These are phyloP conservation scores for Cicer cuneatum DNA, from an alignment of 306 rosid genomes.

Conservation along the genomic window DNA sequence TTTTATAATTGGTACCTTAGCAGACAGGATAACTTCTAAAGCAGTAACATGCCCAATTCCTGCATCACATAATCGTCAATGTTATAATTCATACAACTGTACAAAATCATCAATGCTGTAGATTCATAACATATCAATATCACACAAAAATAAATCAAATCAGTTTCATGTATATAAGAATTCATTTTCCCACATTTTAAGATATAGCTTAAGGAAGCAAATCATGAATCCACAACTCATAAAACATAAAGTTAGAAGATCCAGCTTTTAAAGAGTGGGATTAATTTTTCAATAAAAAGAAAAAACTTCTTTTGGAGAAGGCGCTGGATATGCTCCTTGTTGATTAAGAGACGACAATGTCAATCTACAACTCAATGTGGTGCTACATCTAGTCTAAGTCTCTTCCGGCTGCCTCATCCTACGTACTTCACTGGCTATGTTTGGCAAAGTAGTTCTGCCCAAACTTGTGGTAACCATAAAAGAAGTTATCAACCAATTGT, in stretches of 20 bases:
- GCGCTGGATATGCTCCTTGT: background rate
- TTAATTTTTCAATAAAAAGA: background rate
- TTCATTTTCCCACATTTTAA: background rate
- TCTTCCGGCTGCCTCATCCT: background rate
- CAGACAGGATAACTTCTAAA: constrained; percentile 42
- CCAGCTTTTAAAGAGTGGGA: background rate
- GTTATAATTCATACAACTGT: constrained; percentile 33
- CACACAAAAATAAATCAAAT: constrained; percentile 32
- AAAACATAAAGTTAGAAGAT: constrained; percentile 17
- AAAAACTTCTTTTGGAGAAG: background rate
- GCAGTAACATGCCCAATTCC: constrained; percentile 53
- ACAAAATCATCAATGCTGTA: constrained; percentile 13
- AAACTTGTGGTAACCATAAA: background rate
- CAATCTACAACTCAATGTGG: background rate
- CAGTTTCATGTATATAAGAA: constrained; percentile 5
- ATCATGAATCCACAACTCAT: constrained; percentile 4
- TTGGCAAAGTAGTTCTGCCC: constrained; percentile 21
- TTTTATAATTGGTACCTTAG: constrained; percentile 59
- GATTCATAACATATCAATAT: constrained; percentile 30
- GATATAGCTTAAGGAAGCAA: constrained; percentile 4
- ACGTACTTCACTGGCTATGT: background rate
- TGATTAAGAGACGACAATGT: background rate
- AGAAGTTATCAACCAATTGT: constrained; percentile 2
- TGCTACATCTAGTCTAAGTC: background rate
- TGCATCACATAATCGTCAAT: constrained; percentile 33